Evolutionary conservation across 305 asterid species (phyloP).

Genomic region (Fraxinus velutina): DNA sequence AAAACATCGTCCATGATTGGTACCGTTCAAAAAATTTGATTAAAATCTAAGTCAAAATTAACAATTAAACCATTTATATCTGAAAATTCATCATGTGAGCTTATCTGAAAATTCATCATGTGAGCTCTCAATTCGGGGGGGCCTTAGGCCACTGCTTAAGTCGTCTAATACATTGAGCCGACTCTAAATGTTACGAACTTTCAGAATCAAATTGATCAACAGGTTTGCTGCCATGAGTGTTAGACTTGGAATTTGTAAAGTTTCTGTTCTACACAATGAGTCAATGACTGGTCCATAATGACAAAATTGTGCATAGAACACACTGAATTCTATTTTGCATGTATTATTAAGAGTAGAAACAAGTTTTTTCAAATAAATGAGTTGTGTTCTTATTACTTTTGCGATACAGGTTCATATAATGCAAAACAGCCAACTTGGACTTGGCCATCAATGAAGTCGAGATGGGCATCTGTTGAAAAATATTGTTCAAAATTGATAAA

Average conservation of each 20-base stretch:
- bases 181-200: neutral
- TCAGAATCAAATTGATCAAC: neutral
- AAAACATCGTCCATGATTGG: neutral
- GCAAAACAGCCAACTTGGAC: neutral
- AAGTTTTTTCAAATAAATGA: neutral
- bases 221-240: neutral
- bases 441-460: neutral
- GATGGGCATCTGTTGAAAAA: neutral
- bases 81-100: neutral
- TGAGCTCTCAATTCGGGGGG: neutral
- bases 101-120: neutral
- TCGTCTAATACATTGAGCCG: neutral
- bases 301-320: neutral
- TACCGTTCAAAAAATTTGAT: neutral
- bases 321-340: neutral
- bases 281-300: neutral
- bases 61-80: neutral
- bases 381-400: neutral
- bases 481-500: too few species aligned
- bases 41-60: neutral
- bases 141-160: neutral
- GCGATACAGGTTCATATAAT: neutral
- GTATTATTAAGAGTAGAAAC: neutral
- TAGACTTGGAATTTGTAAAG: neutral
- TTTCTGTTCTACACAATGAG: neutral